These are phyloP conservation scores for Liquidambar formosana DNA, from an alignment of 164 flowering plant genomes.

Conservation along the genomic window DNA sequence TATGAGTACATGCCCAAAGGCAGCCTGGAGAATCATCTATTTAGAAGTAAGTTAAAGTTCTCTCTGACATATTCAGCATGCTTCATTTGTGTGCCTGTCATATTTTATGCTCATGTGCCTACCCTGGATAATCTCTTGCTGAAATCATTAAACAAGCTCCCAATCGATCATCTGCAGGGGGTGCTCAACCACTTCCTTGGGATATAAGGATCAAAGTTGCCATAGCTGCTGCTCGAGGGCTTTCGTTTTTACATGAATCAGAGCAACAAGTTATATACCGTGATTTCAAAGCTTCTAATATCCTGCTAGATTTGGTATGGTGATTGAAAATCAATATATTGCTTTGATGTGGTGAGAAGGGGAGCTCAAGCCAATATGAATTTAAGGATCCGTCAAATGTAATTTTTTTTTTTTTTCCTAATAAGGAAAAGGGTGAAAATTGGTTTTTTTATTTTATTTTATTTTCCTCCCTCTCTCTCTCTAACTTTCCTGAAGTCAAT, in stretches of 20 bases:
- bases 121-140: background rate
- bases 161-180: slow-evolving; percentile 27
- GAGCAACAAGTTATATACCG: slow-evolving; percentile 51
- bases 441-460: too few relatives aligned
- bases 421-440: background rate
- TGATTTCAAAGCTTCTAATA: slow-evolving; percentile 60
- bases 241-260: slow-evolving; percentile 41
- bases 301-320: slow-evolving; percentile 46
- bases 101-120: too few relatives aligned
- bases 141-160: background rate
- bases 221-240: slow-evolving; percentile 50
- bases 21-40: slow-evolving; percentile 50
- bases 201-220: slow-evolving; percentile 46
- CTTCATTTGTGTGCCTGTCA: background rate
- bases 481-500: background rate
- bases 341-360: background rate
- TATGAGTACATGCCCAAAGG: slow-evolving; percentile 49
- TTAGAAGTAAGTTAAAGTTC: slow-evolving; percentile 29
- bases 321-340: background rate
- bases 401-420: background rate
- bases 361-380: background rate
- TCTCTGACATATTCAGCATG: background rate
- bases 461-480: background rate
- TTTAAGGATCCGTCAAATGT: background rate
- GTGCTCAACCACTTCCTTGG: slow-evolving; percentile 46